phyloP scores from a whole-genome alignment of 1,284 basidiomycete genomes.

The Fomitopsis schrenkii region DNA sequence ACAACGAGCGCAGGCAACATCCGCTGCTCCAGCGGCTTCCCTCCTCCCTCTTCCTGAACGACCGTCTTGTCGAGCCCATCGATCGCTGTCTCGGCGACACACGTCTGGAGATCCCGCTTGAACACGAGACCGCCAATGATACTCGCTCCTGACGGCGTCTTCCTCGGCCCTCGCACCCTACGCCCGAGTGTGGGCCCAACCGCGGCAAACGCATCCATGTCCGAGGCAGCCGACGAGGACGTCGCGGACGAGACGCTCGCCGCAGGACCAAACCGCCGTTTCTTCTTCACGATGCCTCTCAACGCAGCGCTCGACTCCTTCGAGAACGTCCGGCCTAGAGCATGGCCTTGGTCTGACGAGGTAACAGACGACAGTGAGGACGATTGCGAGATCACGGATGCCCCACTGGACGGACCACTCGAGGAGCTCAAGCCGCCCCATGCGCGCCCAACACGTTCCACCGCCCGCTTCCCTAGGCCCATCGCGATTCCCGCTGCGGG shows the following conservation, averaged over 20 bases:
- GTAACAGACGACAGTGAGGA: slow-evolving; percentile 8
- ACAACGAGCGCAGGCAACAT: slow-evolving; percentile 69
- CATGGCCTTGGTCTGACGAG: slow-evolving; percentile 1
- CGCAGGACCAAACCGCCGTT: slow-evolving; percentile 39
- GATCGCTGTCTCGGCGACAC: slow-evolving; percentile 60
- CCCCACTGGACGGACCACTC: slow-evolving; percentile 12
- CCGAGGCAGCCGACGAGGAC: slow-evolving; percentile 46
- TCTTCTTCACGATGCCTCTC: slow-evolving; percentile 3
- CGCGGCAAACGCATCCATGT: slow-evolving; percentile 43
- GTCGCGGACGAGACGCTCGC: slow-evolving; percentile 34
- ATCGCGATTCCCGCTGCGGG: slow-evolving; percentile 66
- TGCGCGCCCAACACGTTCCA: slow-evolving; percentile 52
- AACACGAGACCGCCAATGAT: slow-evolving; percentile 57
- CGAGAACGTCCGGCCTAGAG: slow-evolving; percentile 1
- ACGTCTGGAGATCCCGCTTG: slow-evolving; percentile 50
- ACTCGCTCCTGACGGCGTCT: slow-evolving; percentile 29
- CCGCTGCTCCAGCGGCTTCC: slow-evolving; percentile 44
- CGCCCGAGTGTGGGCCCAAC: slow-evolving; percentile 51
- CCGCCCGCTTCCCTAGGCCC: slow-evolving; percentile 55
- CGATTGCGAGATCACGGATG: slow-evolving; percentile 5
- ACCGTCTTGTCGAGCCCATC: slow-evolving; percentile 24
- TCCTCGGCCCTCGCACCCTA: slow-evolving; percentile 49
- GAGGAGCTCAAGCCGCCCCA: slow-evolving; percentile 34
- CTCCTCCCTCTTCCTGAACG: slow-evolving; percentile 12
- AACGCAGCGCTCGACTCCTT: background rate